A percentile compares a stretch with the other conserved stretches of the same genome.
Conservation (phyloP, 257 asterid genomes). For the Gentiana macrophylla region DNA sequence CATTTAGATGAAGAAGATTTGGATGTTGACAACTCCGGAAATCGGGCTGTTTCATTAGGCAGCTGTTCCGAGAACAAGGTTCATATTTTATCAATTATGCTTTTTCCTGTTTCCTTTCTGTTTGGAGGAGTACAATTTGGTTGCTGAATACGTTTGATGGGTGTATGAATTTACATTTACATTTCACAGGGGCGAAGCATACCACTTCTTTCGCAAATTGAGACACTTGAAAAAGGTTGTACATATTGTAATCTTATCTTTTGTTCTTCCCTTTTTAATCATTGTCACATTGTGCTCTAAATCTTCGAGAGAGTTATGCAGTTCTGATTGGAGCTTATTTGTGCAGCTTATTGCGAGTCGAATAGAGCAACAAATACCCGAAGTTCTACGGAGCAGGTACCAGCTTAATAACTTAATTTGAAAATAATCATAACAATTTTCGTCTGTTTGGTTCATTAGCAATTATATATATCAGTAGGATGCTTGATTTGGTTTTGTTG, state of each 20-base stretch:
- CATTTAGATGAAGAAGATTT: conserved; percentile 42
- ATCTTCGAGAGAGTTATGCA: neutral
- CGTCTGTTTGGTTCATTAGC: no score
- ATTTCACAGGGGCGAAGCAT: conserved; percentile 33
- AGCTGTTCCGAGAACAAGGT: conserved; percentile 36
- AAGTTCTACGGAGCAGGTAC: conserved; percentile 33
- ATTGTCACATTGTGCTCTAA: neutral
- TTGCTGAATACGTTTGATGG: neutral
- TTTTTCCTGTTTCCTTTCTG: neutral
- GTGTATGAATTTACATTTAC: no score
- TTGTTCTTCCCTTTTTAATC: neutral
- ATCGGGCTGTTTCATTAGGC: conserved; percentile 21
- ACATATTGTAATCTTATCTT: conserved; percentile 6
- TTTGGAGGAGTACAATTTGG: neutral
- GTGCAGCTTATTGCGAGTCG: conserved; percentile 36
- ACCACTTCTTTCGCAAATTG: conserved; percentile 51
- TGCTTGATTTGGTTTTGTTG: conserved; percentile 11
- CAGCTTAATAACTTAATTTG: neutral
- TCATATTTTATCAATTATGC: neutral
- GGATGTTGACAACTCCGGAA: conserved; percentile 25
- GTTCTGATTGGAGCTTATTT: conserved; percentile 10
- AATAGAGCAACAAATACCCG: conserved; percentile 14
- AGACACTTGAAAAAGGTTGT: conserved; percentile 38
- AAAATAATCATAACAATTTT: no score
- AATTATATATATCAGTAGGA: neutral